These are phyloP conservation scores for Plasmodium sp. DNA, from an alignment of 169 alveolate genomes.

Conservation along the genomic window DNA sequence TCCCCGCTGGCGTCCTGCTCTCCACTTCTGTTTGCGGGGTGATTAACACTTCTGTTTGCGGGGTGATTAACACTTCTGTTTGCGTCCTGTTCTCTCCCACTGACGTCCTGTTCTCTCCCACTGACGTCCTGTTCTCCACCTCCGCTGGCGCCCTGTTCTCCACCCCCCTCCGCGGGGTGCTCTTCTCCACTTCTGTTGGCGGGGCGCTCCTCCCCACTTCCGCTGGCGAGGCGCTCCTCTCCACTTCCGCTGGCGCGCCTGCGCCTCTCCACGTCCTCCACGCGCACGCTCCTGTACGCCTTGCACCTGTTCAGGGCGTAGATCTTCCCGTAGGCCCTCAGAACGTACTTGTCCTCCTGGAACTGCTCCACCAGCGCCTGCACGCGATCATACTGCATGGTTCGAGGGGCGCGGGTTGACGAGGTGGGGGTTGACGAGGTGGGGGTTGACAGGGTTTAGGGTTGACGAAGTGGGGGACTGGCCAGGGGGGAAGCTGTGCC, in stretches of 20 bases:
- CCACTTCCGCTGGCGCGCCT: neutral
- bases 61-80: neutral
- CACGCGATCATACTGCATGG: slow-evolving; percentile 29
- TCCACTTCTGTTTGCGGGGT: neutral
- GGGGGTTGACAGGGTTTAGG: neutral
- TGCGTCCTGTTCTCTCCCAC: neutral
- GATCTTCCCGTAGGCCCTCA: slow-evolving; percentile 14
- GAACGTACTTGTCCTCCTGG: slow-evolving; percentile 8
- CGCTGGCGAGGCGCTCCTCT: too few relatives aligned
- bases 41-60: neutral
- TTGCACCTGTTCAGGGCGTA: slow-evolving; percentile 31
- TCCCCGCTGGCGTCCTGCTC: neutral
- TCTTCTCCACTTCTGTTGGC: neutral
- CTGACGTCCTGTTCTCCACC: too few relatives aligned
- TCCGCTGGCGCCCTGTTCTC: neutral
- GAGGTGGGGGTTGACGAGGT: neutral
- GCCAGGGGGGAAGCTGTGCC: neutral
- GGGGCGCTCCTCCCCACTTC: neutral
- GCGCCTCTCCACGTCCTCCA: slow-evolving; percentile 23
- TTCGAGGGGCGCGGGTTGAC: neutral
- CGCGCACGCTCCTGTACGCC: slow-evolving; percentile 4
- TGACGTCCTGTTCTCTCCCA: too few relatives aligned
- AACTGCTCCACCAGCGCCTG: slow-evolving; percentile 4
- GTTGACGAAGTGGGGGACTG: neutral
- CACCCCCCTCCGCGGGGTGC: neutral